These are phyloP conservation scores for Ustilago esculenta DNA, from an alignment of 1,284 basidiomycete species.

Conservation along the genomic window DNA sequence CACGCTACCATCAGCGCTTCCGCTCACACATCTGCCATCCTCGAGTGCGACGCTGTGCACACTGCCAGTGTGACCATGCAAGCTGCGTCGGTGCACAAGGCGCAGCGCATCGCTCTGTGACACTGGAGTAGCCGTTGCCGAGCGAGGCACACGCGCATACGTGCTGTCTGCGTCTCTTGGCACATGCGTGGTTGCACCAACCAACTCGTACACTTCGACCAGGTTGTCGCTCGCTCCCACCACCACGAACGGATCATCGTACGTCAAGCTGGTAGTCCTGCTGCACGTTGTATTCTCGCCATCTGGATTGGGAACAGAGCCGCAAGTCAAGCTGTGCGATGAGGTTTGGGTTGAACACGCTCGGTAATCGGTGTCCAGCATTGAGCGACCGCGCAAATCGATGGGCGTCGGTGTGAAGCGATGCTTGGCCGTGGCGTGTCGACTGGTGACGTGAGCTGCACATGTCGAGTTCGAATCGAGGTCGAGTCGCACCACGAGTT, in stretches of 20 bases:
- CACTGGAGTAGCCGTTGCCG: constrained; percentile 28
- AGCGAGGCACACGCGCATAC: neutral
- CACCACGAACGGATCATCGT: constrained; percentile 61
- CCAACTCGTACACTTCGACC: constrained; percentile 60
- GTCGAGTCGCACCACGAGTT: constrained; percentile 47
- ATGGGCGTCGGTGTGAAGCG: constrained; percentile 27
- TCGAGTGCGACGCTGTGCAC: constrained; percentile 61
- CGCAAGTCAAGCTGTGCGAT: neutral
- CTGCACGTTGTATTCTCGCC: neutral
- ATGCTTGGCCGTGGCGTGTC: constrained; percentile 27
- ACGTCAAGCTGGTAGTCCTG: constrained; percentile 48
- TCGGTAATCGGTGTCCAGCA: constrained; percentile 12
- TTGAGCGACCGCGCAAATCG: constrained; percentile 24
- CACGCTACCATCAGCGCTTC: constrained; percentile 61
- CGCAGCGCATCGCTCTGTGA: constrained; percentile 18
- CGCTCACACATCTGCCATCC: constrained; percentile 59
- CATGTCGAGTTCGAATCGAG: neutral
- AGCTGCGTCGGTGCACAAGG: constrained; percentile 51
- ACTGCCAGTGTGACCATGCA: constrained; percentile 65
- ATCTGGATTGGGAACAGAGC: neutral
- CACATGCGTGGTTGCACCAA: constrained; percentile 26
- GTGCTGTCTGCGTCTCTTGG: neutral
- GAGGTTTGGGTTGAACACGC: neutral
- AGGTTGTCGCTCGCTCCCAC: constrained; percentile 59
- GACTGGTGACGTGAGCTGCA: constrained; percentile 36